Conservation (phyloP, 129 eudicot genomes). For the Escallonia rubra region DNA sequence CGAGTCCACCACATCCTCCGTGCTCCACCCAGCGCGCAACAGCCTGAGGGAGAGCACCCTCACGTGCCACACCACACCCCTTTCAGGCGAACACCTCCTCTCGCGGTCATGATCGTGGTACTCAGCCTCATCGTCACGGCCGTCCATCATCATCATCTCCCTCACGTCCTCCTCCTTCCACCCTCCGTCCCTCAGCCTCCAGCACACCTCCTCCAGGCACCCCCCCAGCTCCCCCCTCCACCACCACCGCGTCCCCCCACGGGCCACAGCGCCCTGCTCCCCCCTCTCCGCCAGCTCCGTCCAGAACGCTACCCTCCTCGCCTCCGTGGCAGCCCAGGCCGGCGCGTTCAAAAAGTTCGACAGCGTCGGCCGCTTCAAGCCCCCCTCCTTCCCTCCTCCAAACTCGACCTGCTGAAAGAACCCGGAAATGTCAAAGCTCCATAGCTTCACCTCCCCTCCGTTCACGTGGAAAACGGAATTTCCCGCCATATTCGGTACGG, state of each 20-base stretch:
- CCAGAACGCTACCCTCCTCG: constrained; percentile 70
- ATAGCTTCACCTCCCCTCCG: constrained; percentile 49
- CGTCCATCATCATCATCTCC: constrained; percentile 84
- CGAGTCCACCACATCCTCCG: constrained; percentile 79
- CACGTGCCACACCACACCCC: constrained; percentile 46
- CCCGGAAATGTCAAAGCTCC: constrained; percentile 65
- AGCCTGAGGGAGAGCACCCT: constrained; percentile 44
- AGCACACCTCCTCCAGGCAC: constrained; percentile 50
- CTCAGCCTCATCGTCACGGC: constrained; percentile 21
- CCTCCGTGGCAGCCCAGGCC: constrained; percentile 77
- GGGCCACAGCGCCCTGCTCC: constrained; percentile 11
- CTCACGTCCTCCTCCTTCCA: constrained; percentile 77
- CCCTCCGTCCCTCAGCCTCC: constrained; percentile 63
- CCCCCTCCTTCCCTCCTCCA: constrained; percentile 15
- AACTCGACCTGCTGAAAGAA: constrained; percentile 49
- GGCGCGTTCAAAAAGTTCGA: constrained; percentile 33
- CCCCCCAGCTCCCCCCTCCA: constrained; percentile 37
- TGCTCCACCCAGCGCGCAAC: constrained; percentile 81
- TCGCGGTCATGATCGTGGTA: background rate
- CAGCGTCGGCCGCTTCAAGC: constrained; percentile 16
- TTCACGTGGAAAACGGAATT: constrained; percentile 62
- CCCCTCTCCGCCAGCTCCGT: constrained; percentile 40
- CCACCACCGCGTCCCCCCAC: constrained; percentile 46
- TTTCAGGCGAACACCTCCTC: constrained; percentile 8
- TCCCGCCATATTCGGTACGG: constrained; percentile 51